A percentile compares a stretch with the other conserved stretches of the same genome.
Evolutionary conservation across 2,329 filamentous ascomycete species (phyloP).

Genomic region (Lecanicillium sp.): DNA sequence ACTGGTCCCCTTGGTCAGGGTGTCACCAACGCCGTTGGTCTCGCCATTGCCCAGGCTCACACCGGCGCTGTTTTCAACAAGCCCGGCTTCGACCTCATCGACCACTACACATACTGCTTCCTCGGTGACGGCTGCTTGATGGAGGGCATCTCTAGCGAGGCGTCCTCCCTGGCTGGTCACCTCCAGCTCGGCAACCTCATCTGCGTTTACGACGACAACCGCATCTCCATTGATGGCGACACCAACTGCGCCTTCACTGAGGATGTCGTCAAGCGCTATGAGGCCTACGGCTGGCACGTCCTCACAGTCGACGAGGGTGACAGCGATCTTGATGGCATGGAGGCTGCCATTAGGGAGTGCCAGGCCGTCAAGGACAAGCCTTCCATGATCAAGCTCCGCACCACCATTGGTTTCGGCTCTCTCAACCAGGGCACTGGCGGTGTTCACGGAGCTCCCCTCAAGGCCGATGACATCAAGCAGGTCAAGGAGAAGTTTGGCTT

Average conservation of each 20-base stretch:
- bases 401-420: conserved; percentile 95
- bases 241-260: conserved; percentile 96
- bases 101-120: conserved; percentile 97
- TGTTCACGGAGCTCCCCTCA: conserved; percentile 93
- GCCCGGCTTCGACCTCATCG: conserved; percentile 79
- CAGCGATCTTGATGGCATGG: conserved; percentile 77
- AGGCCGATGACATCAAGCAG: conserved; percentile 86
- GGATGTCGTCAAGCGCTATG: conserved; percentile 89
- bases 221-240: conserved; percentile 91
- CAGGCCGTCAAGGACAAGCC: conserved; percentile 93
- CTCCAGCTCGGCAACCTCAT: conserved; percentile 97
- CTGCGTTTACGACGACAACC: conserved; percentile 96
- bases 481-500: conserved; percentile 95
- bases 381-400: conserved; percentile 90
- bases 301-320: conserved; percentile 81
- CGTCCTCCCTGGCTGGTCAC: conserved; percentile 86
- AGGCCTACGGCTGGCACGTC: conserved; percentile 95
- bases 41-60: conserved; percentile 93
- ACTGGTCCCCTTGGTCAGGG: conserved; percentile 96
- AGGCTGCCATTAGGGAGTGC: conserved; percentile 77
- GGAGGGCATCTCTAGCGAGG: conserved; percentile 95
- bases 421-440: conserved; percentile 86
- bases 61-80: conserved; percentile 92
- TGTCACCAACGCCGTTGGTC: conserved; percentile 94
- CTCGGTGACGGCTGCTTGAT: conserved; percentile 97